phyloP scores from a whole-genome alignment of 23 red algal species.

The Gracilaria caudata region DNA sequence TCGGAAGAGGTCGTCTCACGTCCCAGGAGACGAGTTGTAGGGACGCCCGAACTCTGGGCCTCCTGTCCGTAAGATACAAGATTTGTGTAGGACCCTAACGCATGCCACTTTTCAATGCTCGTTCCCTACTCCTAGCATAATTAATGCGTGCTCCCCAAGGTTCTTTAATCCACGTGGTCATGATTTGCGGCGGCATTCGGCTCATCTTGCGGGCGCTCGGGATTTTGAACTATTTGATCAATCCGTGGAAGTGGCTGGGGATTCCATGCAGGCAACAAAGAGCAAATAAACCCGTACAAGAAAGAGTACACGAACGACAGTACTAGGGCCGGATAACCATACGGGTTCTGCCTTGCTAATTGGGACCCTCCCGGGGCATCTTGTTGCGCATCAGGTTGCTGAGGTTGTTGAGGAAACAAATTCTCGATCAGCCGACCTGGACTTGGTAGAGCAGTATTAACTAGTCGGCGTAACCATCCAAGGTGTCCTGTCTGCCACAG shows the following conservation, averaged over 20 bases:
- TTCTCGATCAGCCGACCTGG: constrained; percentile 39
- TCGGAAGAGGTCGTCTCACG: background rate
- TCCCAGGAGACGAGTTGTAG: too few species aligned
- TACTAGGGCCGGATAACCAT: constrained; percentile 20
- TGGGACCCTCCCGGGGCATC: background rate
- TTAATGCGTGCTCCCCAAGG: background rate
- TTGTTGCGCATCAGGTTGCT: background rate
- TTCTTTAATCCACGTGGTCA: constrained; percentile 9
- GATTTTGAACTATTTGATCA: constrained; percentile 37
- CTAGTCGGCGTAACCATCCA: constrained; percentile 36
- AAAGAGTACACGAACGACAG: constrained; percentile 72
- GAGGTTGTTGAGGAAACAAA: constrained; percentile 42
- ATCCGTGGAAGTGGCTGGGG: constrained; percentile 43
- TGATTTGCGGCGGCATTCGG: background rate
- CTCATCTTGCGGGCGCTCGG: constrained; percentile 15
- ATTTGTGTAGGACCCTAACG: too few species aligned
- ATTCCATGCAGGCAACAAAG: constrained; percentile 72
- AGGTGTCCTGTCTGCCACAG: constrained; percentile 80
- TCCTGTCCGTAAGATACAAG: background rate
- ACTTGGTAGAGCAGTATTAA: constrained; percentile 26
- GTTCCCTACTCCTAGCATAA: too few species aligned
- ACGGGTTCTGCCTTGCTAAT: constrained; percentile 12
- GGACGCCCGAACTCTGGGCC: too few species aligned
- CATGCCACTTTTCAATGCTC: too few species aligned
- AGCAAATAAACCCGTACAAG: constrained; percentile 77